phyloP scores from a whole-genome alignment of 2,329 filamentous ascomycete genomes.

The Thielaviopsis cerberus region DNA sequence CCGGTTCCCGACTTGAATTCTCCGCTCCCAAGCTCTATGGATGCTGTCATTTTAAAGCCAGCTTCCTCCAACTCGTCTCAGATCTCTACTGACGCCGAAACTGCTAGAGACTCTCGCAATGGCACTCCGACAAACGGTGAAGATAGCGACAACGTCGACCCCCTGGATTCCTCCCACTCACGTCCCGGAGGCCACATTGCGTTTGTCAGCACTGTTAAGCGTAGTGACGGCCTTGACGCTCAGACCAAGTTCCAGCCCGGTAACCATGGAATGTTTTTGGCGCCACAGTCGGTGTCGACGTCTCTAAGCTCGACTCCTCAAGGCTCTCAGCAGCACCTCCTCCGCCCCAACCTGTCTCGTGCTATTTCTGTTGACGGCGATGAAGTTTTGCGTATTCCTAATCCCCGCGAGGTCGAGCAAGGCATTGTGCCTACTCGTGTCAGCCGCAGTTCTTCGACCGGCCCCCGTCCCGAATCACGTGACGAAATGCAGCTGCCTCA shows the following conservation, averaged over 20 bases:
- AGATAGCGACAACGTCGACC: conserved; percentile 3
- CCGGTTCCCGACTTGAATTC: conserved; percentile 4
- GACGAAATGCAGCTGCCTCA: not conserved
- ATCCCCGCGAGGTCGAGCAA: conserved; percentile 73
- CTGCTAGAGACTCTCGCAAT: conserved; percentile 2
- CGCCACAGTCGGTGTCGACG: conserved; percentile 21
- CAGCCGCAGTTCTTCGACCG: conserved; percentile 1
- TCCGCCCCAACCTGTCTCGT: conserved; percentile 5
- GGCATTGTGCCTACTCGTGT: conserved; percentile 50
- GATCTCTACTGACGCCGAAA: conserved; percentile 3
- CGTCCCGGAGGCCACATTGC: conserved; percentile 27
- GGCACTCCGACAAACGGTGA: conserved; percentile 1
- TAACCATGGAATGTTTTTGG: not conserved
- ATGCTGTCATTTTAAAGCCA: conserved; percentile 17
- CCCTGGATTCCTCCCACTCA: not conserved
- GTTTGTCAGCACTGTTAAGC: conserved; percentile 48
- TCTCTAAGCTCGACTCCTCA: conserved; percentile 26
- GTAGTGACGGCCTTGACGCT: conserved; percentile 31
- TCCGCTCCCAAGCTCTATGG: conserved; percentile 24
- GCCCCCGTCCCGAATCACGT: conserved; percentile 3
- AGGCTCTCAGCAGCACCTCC: not conserved
- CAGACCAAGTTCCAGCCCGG: conserved; percentile 10
- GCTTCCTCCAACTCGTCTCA: conserved; percentile 4
- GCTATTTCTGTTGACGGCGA: conserved; percentile 51
- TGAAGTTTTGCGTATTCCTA: conserved; percentile 69